These are phyloP conservation scores for Hyphopichia fennica DNA, from an alignment of 1,139 yeast genomes.

Conservation along the genomic window DNA sequence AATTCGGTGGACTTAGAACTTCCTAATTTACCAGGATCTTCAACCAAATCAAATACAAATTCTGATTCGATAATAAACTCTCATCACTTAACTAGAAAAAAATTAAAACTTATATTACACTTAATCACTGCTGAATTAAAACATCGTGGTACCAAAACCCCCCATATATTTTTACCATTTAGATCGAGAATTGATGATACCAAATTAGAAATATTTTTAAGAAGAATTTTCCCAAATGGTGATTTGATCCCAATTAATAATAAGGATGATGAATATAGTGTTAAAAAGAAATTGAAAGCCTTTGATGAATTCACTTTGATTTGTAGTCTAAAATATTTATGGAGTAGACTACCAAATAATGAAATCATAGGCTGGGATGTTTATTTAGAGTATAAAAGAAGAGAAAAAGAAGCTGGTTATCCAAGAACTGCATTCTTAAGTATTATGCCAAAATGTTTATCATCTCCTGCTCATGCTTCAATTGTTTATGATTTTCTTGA, in stretches of 20 bases:
- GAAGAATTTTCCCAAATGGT: constrained; percentile 54
- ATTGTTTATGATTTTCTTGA: constrained; percentile 87
- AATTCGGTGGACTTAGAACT: constrained; percentile 14
- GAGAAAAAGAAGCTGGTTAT: constrained; percentile 63
- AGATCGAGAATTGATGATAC: constrained; percentile 63
- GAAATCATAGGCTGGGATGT: constrained; percentile 88
- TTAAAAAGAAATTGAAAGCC: constrained; percentile 36
- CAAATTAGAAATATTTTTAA: constrained; percentile 53
- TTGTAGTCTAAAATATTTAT: constrained; percentile 73
- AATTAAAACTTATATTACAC: constrained; percentile 64
- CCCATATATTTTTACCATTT: constrained; percentile 68
- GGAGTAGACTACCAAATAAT: constrained; percentile 81
- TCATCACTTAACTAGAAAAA: constrained; percentile 59
- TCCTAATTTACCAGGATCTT: constrained; percentile 12
- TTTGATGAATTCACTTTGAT: constrained; percentile 70
- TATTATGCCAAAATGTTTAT: constrained; percentile 79
- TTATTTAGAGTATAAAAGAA: constrained; percentile 64
- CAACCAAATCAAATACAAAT: background rate
- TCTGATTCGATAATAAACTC: constrained; percentile 1
- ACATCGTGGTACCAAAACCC: constrained; percentile 54
- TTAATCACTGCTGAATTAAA: constrained; percentile 65
- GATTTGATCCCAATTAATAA: constrained; percentile 29
- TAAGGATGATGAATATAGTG: constrained; percentile 27
- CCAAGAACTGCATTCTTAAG: constrained; percentile 76
- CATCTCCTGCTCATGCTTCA: constrained; percentile 85